A percentile compares a stretch with the other conserved stretches of the same genome.
Conservation (phyloP, 371 early-diverging fungal genomes). For the Mucor lusitanicus region DNA sequence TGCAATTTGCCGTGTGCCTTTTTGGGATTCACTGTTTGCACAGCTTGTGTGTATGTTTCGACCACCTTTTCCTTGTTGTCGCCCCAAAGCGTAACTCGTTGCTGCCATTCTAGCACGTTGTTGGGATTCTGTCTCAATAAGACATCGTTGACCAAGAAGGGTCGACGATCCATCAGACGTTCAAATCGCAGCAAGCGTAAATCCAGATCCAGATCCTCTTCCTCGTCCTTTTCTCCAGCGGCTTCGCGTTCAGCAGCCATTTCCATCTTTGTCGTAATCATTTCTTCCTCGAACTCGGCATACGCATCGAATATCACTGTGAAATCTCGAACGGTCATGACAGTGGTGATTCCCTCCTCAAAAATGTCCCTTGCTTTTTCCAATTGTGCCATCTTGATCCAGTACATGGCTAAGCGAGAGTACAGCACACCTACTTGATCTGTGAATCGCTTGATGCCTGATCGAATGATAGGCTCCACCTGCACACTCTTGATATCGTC, state of each 20-base stretch:
- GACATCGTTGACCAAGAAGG: slow-evolving; percentile 94
- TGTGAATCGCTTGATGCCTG: slow-evolving; percentile 83
- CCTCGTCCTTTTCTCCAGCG: slow-evolving; percentile 49
- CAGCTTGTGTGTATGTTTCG: slow-evolving; percentile 81
- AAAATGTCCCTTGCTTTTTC: slow-evolving; percentile 92
- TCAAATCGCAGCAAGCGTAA: slow-evolving; percentile 85
- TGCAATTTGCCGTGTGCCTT: slow-evolving; percentile 80
- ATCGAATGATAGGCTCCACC: slow-evolving; percentile 85
- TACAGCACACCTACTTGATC: slow-evolving; percentile 90
- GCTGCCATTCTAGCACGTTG: slow-evolving; percentile 91
- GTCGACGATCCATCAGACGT: slow-evolving; percentile 89
- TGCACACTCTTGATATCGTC: slow-evolving; percentile 62
- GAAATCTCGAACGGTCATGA: slow-evolving; percentile 93
- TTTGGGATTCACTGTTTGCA: slow-evolving; percentile 78
- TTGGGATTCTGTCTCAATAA: slow-evolving; percentile 91
- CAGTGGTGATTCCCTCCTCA: slow-evolving; percentile 87
- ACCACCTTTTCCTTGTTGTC: slow-evolving; percentile 61
- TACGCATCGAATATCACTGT: slow-evolving; percentile 95
- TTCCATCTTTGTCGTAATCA: slow-evolving; percentile 80
- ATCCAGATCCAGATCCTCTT: slow-evolving; percentile 79
- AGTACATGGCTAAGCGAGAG: slow-evolving; percentile 85
- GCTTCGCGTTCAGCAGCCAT: slow-evolving; percentile 62
- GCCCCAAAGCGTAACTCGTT: slow-evolving; percentile 75
- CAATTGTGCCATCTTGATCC: slow-evolving; percentile 74
- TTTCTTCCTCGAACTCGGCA: slow-evolving; percentile 86